Evolutionary conservation across 768 basidiomycete genomes (phyloP), one percentile per base, ranked within the genome.

Genomic region (Phylloporus sp.): DNA sequence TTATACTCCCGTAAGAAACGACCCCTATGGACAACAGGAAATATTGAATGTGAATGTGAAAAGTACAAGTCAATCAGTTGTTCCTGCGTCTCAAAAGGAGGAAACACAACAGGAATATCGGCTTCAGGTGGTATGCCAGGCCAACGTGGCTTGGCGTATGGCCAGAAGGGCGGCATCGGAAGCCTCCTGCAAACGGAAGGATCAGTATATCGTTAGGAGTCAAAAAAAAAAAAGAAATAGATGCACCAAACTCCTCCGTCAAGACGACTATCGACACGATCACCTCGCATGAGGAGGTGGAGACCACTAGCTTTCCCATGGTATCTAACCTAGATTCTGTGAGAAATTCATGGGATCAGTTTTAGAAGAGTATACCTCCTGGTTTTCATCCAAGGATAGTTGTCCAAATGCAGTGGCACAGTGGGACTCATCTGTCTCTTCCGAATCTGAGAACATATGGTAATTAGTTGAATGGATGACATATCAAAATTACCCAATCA

Each of bases 251-350:
- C 74, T 16, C 85, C 84, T 15, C 85, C 85, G 51, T 83, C 79
- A 57, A 80, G 80, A 48, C 85, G 80, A 52, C 80, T 78, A 57
- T 89, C 86, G 29, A 80, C 79, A 23, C 87, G 80, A 55, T 80
- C 77, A 49, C 77, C 84, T 48, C 79, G 74, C 16, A 80, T 80
- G n/a, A 92, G 75, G 28, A 92, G 72, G 55, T 89, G 84, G 24
- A 93, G 72, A 8, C 91, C 91, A 58, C 86, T 86, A 3, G 80
- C 74, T 68, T 82, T 78, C 13, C 91, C 88, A 52, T 94, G 93
- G 63, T 85, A 95, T 50, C 92, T 85, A 40, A 95, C 80, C 84
- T 95, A 63, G 16, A n/a, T 29, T 45, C 4, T 6, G 23, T 67
- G 48, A 64, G 55, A 40, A 54, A 54, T 53, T 10, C 31, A 23